Evolutionary conservation across 192 early-diverging fungal species (phyloP), one percentile per base, ranked within the genome.

Genomic region (Coemansia sp.): DNA sequence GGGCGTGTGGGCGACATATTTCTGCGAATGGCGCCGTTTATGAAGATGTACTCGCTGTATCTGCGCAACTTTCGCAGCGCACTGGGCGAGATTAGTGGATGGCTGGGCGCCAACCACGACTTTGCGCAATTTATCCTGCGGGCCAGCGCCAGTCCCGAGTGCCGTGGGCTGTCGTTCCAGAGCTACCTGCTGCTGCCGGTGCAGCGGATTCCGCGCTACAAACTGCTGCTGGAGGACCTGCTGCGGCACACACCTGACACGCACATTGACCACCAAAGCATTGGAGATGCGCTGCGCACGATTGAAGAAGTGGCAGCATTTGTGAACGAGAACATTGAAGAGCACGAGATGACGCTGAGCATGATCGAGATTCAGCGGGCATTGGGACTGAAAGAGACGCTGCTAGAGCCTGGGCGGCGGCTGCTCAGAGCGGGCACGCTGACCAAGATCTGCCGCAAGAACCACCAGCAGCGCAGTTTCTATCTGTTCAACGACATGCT

Each of bases 401-500:
- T 94, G n/a, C 69, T 94, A 2, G 70, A 79, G 2, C 89, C 92
- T 23, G 90, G 90, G 3, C 75, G 92, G 38, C 81, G 76, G 53
- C 76, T 94, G 51, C 60, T 94, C 27, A 84, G 83, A 66, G 62
- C 70, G 6, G 92, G 90, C 5, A 63, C 60, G 5, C 85, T 94
- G 23, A 86, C 83, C 41, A 94, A 89, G 85, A 87, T 91, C 17
- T 92, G 88, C 67, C 85, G 90, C 49, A 86, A 85, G 54, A 86
- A 76, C 68, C 84, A 90, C 69, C 92, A 94, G 69, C 70, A 75
- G 23, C 85, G 90, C 37, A 70, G 80, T 49, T 83, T 94, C 54
- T 88, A 91, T 57, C 71, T 94, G 50, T 87, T 94, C 68, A 88
- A 87, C 39, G 92, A 94, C 73, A 85, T 88, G 38, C 80, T 94